Percentiles rank a stretch among this genome's conserved stretches.
phyloP scores from a whole-genome alignment of 148 eudicot genomes.

The Polygonum aviculare region DNA sequence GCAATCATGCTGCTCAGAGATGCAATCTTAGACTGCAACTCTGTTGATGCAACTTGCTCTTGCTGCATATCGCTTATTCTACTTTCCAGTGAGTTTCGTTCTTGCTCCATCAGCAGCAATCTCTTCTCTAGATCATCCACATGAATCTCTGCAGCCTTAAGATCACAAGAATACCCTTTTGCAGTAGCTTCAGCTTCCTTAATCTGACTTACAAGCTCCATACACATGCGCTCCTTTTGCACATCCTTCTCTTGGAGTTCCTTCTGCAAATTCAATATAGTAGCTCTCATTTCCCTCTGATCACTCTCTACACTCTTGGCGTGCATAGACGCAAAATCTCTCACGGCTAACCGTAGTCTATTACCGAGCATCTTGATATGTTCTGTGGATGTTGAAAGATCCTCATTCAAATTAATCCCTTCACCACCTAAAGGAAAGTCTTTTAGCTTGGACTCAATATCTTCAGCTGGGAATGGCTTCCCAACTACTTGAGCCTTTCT shows the following conservation, averaged over 20 bases:
- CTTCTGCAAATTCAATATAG: constrained; percentile 55
- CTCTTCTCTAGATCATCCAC: constrained; percentile 43
- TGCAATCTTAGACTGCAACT: constrained; percentile 48
- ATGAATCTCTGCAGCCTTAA: constrained; percentile 38
- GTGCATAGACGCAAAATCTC: constrained; percentile 31
- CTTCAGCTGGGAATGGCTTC: constrained; percentile 29
- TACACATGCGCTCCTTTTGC: constrained; percentile 60
- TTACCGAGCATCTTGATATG: constrained; percentile 33
- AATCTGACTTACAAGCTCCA: constrained; percentile 82
- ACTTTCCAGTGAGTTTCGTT: constrained; percentile 40
- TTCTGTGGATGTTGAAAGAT: constrained; percentile 33
- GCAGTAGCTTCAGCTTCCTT: constrained; percentile 70
- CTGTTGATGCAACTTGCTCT: constrained; percentile 31
- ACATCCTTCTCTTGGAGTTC: constrained; percentile 84
- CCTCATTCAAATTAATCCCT: constrained; percentile 18
- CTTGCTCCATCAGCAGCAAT: constrained; percentile 37
- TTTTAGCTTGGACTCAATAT: constrained; percentile 24
- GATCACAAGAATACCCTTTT: constrained; percentile 48
- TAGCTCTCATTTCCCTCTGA: constrained; percentile 53
- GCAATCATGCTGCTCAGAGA: constrained; percentile 39
- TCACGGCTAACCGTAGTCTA: constrained; percentile 36
- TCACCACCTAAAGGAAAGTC: constrained; percentile 29
- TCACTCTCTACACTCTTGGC: constrained; percentile 35
- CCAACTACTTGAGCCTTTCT: constrained; percentile 38
- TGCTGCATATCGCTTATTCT: constrained; percentile 47